phyloP scores from a whole-genome alignment of 2,329 filamentous ascomycete species.

The Simplicillium sp. region DNA sequence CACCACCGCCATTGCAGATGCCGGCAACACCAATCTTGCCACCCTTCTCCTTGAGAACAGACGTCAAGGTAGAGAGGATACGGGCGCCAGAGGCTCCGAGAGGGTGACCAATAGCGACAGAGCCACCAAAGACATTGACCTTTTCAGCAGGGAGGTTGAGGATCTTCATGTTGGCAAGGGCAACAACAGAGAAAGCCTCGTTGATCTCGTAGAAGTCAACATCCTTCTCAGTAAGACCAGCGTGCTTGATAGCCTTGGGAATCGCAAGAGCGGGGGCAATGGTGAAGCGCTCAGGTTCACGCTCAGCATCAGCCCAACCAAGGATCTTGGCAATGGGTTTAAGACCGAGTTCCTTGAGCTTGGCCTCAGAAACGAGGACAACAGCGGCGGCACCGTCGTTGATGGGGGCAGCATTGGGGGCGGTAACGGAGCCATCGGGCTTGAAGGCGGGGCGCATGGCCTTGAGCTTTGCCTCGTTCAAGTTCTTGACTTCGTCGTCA shows the following conservation, averaged over 20 bases:
- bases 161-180: slow-evolving; percentile 92
- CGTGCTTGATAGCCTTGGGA: slow-evolving; percentile 95
- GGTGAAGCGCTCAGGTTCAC: slow-evolving; percentile 90
- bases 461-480: slow-evolving; percentile 75
- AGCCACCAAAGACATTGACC: slow-evolving; percentile 92
- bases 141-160: slow-evolving; percentile 70
- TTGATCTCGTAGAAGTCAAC: slow-evolving; percentile 98
- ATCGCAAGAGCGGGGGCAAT: slow-evolving; percentile 88
- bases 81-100: slow-evolving; percentile 89
- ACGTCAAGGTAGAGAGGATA: slow-evolving; percentile 82
- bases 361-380: slow-evolving; percentile 87
- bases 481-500: slow-evolving; percentile 95
- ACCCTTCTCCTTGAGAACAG: slow-evolving; percentile 82
- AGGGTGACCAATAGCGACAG: slow-evolving; percentile 91
- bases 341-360: slow-evolving; percentile 82
- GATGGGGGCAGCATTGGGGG: slow-evolving; percentile 91
- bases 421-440: slow-evolving; percentile 81
- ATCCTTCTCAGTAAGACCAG: slow-evolving; percentile 65
- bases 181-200: slow-evolving; percentile 96
- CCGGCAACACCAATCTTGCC: slow-evolving; percentile 89
- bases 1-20: slow-evolving; percentile 97
- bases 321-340: slow-evolving; percentile 94
- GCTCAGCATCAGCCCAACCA: slow-evolving; percentile 91
- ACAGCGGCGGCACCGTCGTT: slow-evolving; percentile 91
- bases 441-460: slow-evolving; percentile 78